Evolutionary conservation across 192 early-diverging fungal species (phyloP).

Genomic region (Podila minutissima): DNA sequence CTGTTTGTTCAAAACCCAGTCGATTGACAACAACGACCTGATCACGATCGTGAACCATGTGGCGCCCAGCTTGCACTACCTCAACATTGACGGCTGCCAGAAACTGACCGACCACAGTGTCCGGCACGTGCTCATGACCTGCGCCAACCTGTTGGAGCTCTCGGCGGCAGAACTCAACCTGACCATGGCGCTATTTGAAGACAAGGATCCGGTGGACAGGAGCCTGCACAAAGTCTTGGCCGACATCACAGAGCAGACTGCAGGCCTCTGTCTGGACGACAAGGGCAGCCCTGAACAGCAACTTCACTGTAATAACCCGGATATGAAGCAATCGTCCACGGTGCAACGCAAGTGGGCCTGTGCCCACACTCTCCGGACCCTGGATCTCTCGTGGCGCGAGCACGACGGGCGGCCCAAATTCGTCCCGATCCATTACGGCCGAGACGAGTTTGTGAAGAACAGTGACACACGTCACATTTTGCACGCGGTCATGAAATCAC

Average conservation of each 20-base stretch:
- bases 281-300: neutral
- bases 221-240: neutral
- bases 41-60: conserved; percentile 7
- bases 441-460: neutral
- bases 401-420: neutral
- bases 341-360: neutral
- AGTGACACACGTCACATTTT: too few relatives aligned
- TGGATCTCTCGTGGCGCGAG: neutral
- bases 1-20: neutral
- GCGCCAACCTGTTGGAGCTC: conserved; percentile 5
- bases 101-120: conserved; percentile 8
- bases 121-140: conserved; percentile 28
- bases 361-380: neutral
- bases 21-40: conserved; percentile 1
- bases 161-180: conserved; percentile 23
- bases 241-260: neutral
- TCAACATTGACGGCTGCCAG: conserved; percentile 20
- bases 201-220: neutral
- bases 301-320: neutral
- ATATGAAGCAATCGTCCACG: neutral
- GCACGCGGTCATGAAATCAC: too few relatives aligned
- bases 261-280: neutral
- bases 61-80: neutral
- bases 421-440: neutral
- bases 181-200: conserved; percentile 25